Evolutionary conservation across 164 flowering plant species (phyloP).

Genomic region (Nymphaea thermarum): DNA sequence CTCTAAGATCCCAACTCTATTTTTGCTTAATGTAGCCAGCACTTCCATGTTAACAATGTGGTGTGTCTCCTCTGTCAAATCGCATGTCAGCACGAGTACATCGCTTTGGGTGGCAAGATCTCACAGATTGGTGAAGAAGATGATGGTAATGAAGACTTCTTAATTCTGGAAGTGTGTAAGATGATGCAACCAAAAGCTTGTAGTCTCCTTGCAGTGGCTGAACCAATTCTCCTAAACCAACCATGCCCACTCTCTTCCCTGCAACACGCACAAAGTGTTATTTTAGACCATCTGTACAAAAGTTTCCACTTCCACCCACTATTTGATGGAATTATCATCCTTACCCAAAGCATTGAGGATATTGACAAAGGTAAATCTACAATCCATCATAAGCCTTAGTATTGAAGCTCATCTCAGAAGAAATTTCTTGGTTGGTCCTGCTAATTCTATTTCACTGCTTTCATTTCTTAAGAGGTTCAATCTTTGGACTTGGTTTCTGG

Average conservation of each 20-base stretch:
- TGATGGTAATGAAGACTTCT: slow-evolving; percentile 18
- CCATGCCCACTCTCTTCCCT: slow-evolving; percentile 34
- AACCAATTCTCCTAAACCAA: slow-evolving; percentile 41
- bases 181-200: slow-evolving; percentile 33
- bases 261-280: slow-evolving; percentile 16
- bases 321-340: too few relatives aligned
- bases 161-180: slow-evolving; percentile 26
- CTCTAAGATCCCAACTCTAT: slow-evolving; percentile 33
- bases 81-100: slow-evolving; percentile 27
- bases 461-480: too few relatives aligned
- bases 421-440: too few relatives aligned
- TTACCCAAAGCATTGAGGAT: neutral
- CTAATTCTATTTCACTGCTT: too few relatives aligned
- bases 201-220: slow-evolving; percentile 26
- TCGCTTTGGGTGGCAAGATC: slow-evolving; percentile 32
- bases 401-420: too few relatives aligned
- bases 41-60: slow-evolving; percentile 36
- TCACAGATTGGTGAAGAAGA: slow-evolving; percentile 17
- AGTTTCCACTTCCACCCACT: too few relatives aligned
- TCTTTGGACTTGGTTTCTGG: too few relatives aligned
- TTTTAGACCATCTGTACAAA: neutral
- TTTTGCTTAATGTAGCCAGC: slow-evolving; percentile 23
- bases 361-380: neutral
- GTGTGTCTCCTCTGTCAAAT: slow-evolving; percentile 24
- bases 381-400: neutral